These are phyloP conservation scores for Phyllosticta citriasiana DNA, from an alignment of 2,329 filamentous ascomycete genomes.

Conservation along the genomic window DNA sequence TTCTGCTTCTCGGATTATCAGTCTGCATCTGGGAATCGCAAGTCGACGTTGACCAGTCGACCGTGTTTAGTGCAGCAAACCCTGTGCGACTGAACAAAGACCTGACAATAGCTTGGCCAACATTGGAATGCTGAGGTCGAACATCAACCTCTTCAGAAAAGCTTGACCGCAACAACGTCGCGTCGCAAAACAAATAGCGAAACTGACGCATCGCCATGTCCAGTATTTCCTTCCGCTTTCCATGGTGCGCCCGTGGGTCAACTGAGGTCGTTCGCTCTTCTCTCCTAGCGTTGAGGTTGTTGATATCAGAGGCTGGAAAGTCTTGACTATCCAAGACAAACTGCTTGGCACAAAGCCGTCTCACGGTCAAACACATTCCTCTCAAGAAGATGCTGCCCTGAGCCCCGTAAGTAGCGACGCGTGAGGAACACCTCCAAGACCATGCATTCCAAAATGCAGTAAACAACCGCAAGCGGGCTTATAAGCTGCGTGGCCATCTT, in stretches of 20 bases:
- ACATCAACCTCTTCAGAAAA: neutral
- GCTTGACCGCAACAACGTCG: neutral
- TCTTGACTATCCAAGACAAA: neutral
- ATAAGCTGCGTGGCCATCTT: neutral
- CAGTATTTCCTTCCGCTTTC: neutral
- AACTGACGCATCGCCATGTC: neutral
- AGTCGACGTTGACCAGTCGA: neutral
- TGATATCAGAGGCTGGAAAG: neutral
- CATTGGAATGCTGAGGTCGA: neutral
- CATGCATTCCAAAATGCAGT: neutral
- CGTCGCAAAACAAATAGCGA: neutral
- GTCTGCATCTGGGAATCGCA: neutral
- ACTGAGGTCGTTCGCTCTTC: neutral
- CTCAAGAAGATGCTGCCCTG: neutral
- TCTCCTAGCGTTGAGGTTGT: neutral
- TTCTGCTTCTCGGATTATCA: neutral
- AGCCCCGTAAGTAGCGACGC: neutral
- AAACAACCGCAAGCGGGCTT: conserved; percentile 7
- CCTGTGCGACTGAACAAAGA: neutral
- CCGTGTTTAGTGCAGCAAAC: neutral
- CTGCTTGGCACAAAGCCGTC: neutral
- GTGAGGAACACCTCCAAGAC: neutral
- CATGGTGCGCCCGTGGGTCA: neutral
- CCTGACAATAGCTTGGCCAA: neutral
- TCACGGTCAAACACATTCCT: neutral